phyloP scores from a whole-genome alignment of 768 basidiomycete genomes.

The Ephemerocybe angulata region DNA sequence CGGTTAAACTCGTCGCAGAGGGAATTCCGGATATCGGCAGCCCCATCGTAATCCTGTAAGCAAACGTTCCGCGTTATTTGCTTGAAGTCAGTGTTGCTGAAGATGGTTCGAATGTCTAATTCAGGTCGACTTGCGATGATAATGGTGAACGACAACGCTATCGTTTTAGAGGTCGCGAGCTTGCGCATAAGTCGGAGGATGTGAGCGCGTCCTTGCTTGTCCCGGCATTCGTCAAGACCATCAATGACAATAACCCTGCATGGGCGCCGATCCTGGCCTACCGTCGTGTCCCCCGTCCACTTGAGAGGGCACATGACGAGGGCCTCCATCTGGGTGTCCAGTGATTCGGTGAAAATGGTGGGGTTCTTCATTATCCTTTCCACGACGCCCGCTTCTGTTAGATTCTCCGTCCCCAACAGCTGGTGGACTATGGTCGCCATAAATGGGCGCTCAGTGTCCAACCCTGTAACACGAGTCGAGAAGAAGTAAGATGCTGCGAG shows the following conservation, averaged over 20 bases:
- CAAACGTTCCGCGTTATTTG: background rate
- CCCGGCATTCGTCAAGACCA: constrained; percentile 1
- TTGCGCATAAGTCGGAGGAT: background rate
- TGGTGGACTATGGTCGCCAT: constrained; percentile 8
- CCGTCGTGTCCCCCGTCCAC: background rate
- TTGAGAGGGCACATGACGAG: background rate
- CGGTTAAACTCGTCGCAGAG: background rate
- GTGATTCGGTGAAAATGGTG: background rate
- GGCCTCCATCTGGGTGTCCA: background rate
- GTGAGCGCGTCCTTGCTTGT: background rate
- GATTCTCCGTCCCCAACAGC: background rate
- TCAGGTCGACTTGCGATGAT: constrained; percentile 3
- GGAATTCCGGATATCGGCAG: background rate
- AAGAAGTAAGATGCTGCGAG: constrained; percentile 10
- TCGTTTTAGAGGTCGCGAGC: background rate
- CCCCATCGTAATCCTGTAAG: background rate
- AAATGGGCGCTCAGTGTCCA: constrained; percentile 1
- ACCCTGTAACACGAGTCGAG: constrained; percentile 1
- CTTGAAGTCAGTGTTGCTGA: background rate
- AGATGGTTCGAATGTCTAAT: background rate
- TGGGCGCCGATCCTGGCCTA: background rate
- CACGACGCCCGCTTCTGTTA: background rate
- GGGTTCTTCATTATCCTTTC: background rate
- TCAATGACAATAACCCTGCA: background rate
- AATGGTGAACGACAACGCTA: background rate